These are phyloP conservation scores for Podospora tetraspora DNA, from an alignment of 495 filamentous ascomycete species.

Conservation along the genomic window DNA sequence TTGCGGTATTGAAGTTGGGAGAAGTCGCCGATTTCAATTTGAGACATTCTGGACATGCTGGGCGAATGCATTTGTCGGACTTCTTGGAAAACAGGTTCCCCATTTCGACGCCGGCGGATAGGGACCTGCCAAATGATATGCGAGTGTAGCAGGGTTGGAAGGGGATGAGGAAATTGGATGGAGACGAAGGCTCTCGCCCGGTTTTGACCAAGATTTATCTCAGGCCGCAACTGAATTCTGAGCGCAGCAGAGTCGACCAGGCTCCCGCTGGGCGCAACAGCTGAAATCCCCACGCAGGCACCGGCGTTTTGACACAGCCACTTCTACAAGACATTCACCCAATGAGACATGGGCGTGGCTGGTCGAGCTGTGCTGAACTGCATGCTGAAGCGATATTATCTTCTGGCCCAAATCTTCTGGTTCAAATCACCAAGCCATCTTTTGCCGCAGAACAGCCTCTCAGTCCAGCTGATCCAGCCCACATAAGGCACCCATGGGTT, in stretches of 20 bases:
- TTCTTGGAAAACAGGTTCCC: neutral
- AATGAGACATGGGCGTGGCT: neutral
- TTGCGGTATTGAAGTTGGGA: too few species aligned
- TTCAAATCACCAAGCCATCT: too few species aligned
- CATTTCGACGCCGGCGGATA: neutral
- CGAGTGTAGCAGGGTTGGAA: neutral
- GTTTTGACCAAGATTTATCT: neutral
- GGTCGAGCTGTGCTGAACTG: neutral
- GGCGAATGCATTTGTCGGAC: neutral
- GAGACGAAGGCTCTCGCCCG: neutral
- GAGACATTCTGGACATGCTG: neutral
- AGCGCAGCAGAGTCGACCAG: neutral
- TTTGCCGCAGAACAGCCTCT: too few species aligned
- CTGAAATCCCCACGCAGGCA: neutral
- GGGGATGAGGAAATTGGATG: neutral
- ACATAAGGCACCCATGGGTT: too few species aligned
- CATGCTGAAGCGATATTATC: too few species aligned
- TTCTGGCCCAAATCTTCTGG: too few species aligned
- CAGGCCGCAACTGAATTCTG: neutral
- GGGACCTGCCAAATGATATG: too few species aligned
- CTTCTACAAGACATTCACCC: neutral
- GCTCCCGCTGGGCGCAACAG: neutral
- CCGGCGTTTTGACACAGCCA: neutral
- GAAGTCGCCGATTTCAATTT: neutral
- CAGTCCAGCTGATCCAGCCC: too few species aligned